Evolutionary conservation across 495 filamentous ascomycete genomes (phyloP).

Genomic region (Rhypophila decipiens): DNA sequence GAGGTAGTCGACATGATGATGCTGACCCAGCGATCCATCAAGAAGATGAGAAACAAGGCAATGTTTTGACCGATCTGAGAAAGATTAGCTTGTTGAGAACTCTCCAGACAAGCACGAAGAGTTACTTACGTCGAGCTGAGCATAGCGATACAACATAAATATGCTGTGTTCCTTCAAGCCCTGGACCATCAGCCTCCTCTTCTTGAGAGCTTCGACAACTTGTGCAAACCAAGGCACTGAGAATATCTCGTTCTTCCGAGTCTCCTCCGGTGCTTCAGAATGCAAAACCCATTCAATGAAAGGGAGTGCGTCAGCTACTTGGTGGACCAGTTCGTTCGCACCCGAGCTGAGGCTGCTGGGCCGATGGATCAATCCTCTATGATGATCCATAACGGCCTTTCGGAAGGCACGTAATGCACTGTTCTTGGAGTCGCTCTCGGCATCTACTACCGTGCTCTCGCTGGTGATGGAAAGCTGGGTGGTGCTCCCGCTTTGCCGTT

Average conservation of each 20-base stretch:
- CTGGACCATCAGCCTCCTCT: slow-evolving; percentile 18
- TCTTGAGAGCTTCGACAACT: slow-evolving; percentile 17
- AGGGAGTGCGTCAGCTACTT: slow-evolving; percentile 13
- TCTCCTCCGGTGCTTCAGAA: background rate
- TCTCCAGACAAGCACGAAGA: background rate
- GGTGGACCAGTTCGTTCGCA: slow-evolving; percentile 6
- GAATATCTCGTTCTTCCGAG: slow-evolving; percentile 9
- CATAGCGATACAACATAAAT: slow-evolving; percentile 23
- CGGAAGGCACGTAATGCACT: slow-evolving; percentile 14
- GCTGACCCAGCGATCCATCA: slow-evolving; percentile 27
- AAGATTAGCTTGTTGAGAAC: background rate
- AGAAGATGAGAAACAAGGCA: slow-evolving; percentile 22
- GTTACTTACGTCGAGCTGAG: slow-evolving; percentile 11
- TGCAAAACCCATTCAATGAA: slow-evolving; percentile 23
- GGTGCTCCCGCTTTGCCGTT: background rate
- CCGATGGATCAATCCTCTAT: background rate
- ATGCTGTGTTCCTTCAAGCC: slow-evolving; percentile 27
- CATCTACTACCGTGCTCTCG: background rate
- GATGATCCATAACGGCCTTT: slow-evolving; percentile 1
- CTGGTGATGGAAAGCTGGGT: slow-evolving; percentile 2
- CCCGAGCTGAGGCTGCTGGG: background rate
- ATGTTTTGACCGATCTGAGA: slow-evolving; percentile 18
- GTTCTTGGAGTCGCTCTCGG: slow-evolving; percentile 1
- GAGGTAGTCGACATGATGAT: slow-evolving; percentile 15
- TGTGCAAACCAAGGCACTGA: slow-evolving; percentile 22